Conservation (phyloP, 371 early-diverging fungal genomes). For the Mortierella sp. region DNA sequence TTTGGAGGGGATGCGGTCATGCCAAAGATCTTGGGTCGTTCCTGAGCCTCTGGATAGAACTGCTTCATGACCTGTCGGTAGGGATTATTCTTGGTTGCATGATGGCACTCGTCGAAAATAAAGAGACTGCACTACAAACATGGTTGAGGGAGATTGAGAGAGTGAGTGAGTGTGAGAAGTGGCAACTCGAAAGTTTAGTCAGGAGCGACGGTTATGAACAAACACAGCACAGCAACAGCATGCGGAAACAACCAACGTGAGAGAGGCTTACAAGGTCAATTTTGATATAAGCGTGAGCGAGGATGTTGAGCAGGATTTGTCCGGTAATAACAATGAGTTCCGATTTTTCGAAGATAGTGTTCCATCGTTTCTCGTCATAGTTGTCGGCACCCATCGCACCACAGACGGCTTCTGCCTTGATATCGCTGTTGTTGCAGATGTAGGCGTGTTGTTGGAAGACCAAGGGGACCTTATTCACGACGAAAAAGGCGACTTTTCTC, state of each 20-base stretch:
- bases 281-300: conserved; percentile 76
- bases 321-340: conserved; percentile 91
- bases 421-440: conserved; percentile 74
- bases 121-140: conserved; percentile 23
- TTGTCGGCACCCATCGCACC: conserved; percentile 81
- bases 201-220: not conserved
- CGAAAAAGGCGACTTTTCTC: conserved; percentile 71
- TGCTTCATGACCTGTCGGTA: conserved; percentile 28
- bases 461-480: conserved; percentile 88
- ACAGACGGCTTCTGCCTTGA: conserved; percentile 71
- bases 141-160: no score
- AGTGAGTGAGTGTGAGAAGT: no score
- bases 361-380: conserved; percentile 75
- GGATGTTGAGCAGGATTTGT: conserved; percentile 81
- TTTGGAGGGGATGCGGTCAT: conserved; percentile 92
- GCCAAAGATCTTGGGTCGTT: conserved; percentile 88
- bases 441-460: conserved; percentile 89
- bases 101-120: conserved; percentile 43
- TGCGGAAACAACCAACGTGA: not conserved
- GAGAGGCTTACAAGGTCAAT: conserved; percentile 66
- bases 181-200: not conserved
- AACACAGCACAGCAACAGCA: not conserved
- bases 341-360: conserved; percentile 62
- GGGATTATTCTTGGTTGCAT: conserved; percentile 13
- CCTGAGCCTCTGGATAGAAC: conserved; percentile 20